Percentiles rank a stretch among this genome's conserved stretches.
Evolutionary conservation across 2,329 filamentous ascomycete species (phyloP).

Genomic region (Penicillium sp.): DNA sequence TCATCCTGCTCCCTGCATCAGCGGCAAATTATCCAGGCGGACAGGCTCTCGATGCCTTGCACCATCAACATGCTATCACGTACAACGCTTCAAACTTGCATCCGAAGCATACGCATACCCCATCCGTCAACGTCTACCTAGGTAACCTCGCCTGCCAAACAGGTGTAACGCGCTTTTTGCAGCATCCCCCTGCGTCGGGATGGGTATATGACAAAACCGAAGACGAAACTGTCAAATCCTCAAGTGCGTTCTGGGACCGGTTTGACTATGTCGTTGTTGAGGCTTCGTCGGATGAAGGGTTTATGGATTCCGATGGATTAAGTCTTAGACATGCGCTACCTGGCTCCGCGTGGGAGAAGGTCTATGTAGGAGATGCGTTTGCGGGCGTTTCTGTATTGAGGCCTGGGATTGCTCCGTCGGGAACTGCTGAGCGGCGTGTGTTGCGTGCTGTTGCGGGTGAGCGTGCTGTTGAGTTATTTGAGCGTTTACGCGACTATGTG

Average conservation of each 20-base stretch:
- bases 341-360: constrained; percentile 49
- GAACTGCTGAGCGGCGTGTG: constrained; percentile 35
- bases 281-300: constrained; percentile 26
- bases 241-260: constrained; percentile 55
- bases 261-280: constrained; percentile 62
- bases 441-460: constrained; percentile 38
- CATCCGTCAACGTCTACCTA: constrained; percentile 47
- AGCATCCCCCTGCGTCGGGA: constrained; percentile 34
- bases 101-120: too few relatives aligned
- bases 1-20: constrained; percentile 75
- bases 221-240: constrained; percentile 47
- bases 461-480: constrained; percentile 30
- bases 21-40: constrained; percentile 93
- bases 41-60: constrained; percentile 61
- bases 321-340: constrained; percentile 38
- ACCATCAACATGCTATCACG: constrained; percentile 26
- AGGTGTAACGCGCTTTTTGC: constrained; percentile 60
- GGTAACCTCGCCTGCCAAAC: constrained; percentile 64
- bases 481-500: constrained; percentile 23
- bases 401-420: constrained; percentile 38
- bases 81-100: not conserved
- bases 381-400: constrained; percentile 50
- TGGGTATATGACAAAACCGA: constrained; percentile 65
- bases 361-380: constrained; percentile 53
- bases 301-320: constrained; percentile 32